Evolutionary conservation across 352 stramenopile genomes (phyloP).

Genomic region (Globisporangium nagaii): DNA sequence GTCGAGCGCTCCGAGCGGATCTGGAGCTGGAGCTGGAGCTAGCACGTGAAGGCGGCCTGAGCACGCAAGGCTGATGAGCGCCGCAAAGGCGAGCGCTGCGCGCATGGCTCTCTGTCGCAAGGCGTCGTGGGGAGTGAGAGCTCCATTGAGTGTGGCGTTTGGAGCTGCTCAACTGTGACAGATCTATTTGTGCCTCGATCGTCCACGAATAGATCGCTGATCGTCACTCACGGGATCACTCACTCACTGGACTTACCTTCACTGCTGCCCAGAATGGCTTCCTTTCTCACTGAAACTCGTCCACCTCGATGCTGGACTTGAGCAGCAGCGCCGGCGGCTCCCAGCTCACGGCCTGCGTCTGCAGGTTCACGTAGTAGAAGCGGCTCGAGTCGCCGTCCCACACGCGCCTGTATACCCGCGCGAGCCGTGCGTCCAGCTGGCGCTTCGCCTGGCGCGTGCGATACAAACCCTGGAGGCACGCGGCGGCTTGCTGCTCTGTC

Average conservation of each 20-base stretch:
- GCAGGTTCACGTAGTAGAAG: slow-evolving; percentile 78
- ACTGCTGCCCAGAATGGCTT: not conserved
- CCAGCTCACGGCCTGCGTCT: slow-evolving; percentile 62
- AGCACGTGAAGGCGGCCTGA: no score
- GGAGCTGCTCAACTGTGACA: no score
- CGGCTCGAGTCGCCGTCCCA: slow-evolving; percentile 33
- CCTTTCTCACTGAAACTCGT: slow-evolving; percentile 19
- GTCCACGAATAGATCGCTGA: not conserved
- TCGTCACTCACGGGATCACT: not conserved
- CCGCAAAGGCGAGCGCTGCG: no score
- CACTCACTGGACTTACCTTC: not conserved
- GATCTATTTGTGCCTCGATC: no score
- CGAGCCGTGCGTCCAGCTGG: slow-evolving; percentile 28
- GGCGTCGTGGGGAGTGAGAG: no score
- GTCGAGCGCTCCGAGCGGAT: not conserved
- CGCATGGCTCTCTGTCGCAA: no score
- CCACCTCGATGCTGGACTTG: slow-evolving; percentile 20
- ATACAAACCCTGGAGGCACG: slow-evolving; percentile 52
- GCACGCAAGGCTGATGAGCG: no score
- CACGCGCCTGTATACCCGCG: slow-evolving; percentile 50
- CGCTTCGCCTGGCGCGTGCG: slow-evolving; percentile 39
- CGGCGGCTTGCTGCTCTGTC: slow-evolving; percentile 44
- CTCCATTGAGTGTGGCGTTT: no score
- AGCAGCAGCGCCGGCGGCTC: slow-evolving; percentile 32
- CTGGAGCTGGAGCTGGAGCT: no score